Percentiles rank a stretch among this genome's conserved stretches.
Conservation (phyloP, 352 stramenopile species). For the Globisporangium emineosum region DNA sequence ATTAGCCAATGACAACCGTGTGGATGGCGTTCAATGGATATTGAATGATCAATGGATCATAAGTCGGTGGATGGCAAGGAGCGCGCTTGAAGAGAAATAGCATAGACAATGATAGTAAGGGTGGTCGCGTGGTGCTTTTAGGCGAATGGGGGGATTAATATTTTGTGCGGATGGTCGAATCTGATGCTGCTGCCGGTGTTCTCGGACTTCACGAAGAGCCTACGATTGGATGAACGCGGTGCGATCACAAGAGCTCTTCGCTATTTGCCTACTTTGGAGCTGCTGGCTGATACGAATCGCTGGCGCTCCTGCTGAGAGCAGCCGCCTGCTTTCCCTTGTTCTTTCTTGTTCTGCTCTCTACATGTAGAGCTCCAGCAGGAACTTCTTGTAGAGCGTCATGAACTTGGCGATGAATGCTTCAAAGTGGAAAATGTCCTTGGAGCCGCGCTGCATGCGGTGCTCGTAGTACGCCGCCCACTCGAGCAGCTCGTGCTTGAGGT, state of each 20-base stretch:
- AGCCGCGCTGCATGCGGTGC: constrained; percentile 92
- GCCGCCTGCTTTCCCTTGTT: neutral
- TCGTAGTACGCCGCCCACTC: constrained; percentile 89
- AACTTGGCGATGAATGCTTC: constrained; percentile 99
- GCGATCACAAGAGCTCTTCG: neutral
- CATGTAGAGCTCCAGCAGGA: constrained; percentile 93
- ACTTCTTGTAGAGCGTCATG: constrained; percentile 99
- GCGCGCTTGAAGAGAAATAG: no score
- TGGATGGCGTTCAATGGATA: neutral
- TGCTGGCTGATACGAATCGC: neutral
- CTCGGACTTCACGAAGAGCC: neutral
- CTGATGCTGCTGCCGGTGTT: neutral
- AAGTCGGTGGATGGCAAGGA: neutral
- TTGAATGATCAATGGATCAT: neutral
- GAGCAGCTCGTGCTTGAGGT: constrained; percentile 95
- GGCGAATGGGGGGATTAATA: neutral
- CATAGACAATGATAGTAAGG: no score
- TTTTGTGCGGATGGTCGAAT: neutral
- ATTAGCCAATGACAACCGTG: neutral
- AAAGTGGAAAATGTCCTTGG: constrained; percentile 99
- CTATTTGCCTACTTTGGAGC: neutral
- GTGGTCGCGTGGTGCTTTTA: neutral
- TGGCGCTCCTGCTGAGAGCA: neutral
- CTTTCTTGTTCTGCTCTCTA: constrained; percentile 31
- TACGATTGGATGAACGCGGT: neutral